These are phyloP conservation scores for Gnomoniopsis smithogilvyi DNA, from an alignment of 2,329 filamentous ascomycete species.

Conservation along the genomic window DNA sequence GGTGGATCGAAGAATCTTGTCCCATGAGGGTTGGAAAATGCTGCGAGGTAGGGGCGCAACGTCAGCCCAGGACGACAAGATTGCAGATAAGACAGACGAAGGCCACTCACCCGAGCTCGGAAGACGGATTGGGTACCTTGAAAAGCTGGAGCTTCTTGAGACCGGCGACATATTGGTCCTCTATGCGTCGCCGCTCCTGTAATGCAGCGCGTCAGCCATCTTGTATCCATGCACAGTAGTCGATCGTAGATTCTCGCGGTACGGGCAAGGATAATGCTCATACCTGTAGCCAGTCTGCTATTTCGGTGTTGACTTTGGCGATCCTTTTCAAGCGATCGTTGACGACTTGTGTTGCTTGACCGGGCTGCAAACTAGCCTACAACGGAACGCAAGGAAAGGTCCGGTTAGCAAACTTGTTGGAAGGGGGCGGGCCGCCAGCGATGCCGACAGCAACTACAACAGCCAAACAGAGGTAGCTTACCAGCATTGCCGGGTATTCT, in stretches of 20 bases:
- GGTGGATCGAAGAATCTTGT: slow-evolving; percentile 76
- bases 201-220: slow-evolving; percentile 20
- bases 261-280: slow-evolving; percentile 23
- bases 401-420: slow-evolving; percentile 16
- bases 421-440: neutral
- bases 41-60: slow-evolving; percentile 42
- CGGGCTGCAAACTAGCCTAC: slow-evolving; percentile 76
- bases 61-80: neutral
- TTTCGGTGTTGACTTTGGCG: slow-evolving; percentile 78
- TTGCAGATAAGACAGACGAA: slow-evolving; percentile 11
- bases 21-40: slow-evolving; percentile 88
- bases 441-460: slow-evolving; percentile 1
- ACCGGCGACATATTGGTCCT: slow-evolving; percentile 82
- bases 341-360: slow-evolving; percentile 76
- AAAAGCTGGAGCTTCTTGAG: slow-evolving; percentile 77
- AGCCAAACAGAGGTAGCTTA: slow-evolving; percentile 39
- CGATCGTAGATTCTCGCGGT: slow-evolving; percentile 2
- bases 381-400: slow-evolving; percentile 8
- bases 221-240: neutral
- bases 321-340: slow-evolving; percentile 88
- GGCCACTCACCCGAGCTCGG: slow-evolving; percentile 76
- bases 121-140: slow-evolving; percentile 69
- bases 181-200: slow-evolving; percentile 87
- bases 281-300: slow-evolving; percentile 97
- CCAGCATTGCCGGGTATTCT: slow-evolving; percentile 94